Conservation (phyloP, 116 monocot species). For the Zostera marina region DNA sequence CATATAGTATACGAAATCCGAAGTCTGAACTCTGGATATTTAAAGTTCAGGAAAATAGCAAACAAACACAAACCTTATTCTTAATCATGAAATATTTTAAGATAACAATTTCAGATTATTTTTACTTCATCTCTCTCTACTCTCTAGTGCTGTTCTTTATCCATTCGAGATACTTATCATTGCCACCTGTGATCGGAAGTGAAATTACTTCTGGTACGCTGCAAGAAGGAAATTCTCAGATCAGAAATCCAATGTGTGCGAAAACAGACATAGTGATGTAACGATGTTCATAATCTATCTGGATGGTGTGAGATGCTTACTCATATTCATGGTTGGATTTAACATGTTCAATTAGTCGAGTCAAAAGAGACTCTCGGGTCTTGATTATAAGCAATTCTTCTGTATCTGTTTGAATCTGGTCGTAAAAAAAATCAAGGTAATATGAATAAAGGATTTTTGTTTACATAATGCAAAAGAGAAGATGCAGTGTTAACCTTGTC, state of each 20-base stretch:
- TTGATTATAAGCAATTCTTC: slow-evolving; percentile 87
- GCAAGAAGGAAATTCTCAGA: not conserved
- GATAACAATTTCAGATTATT: not conserved
- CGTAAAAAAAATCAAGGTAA: slow-evolving; percentile 3
- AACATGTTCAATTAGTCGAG: slow-evolving; percentile 70
- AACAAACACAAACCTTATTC: too few relatives aligned
- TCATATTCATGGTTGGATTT: slow-evolving; percentile 91
- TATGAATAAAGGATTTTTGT: not conserved
- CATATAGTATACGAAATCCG: too few relatives aligned
- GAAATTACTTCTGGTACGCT: slow-evolving; percentile 84
- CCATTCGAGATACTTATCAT: slow-evolving; percentile 80
- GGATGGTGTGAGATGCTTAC: slow-evolving; percentile 20
- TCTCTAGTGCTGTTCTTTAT: slow-evolving; percentile 75
- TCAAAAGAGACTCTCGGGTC: slow-evolving; percentile 67
- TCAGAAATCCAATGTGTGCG: not conserved
- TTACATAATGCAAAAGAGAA: not conserved
- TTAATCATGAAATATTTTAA: too few relatives aligned
- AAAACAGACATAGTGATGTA: not conserved
- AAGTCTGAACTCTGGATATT: too few relatives aligned
- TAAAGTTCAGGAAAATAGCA: too few relatives aligned
- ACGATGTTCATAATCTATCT: not conserved
- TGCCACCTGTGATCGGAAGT: slow-evolving; percentile 72
- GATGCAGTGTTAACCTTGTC: slow-evolving; percentile 44
- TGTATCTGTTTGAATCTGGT: slow-evolving; percentile 72
- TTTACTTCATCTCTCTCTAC: slow-evolving; percentile 15